A percentile compares a stretch with the other conserved stretches of the same genome.
Conservation (phyloP, 805 yeast species). For the Ogataea zsoltii region DNA sequence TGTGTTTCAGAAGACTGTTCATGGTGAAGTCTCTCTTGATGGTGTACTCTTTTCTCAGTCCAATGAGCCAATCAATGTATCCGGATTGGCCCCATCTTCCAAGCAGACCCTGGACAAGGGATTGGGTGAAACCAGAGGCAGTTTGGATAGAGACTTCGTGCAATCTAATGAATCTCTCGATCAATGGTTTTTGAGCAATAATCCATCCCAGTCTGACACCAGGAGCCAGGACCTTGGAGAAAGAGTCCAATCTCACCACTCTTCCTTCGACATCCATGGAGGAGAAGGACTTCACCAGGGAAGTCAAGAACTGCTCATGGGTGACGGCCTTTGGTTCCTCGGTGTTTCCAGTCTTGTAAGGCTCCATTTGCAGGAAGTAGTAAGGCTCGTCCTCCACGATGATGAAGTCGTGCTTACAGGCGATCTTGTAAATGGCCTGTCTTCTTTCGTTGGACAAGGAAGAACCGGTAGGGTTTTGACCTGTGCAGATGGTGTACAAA, state of each 20-base stretch:
- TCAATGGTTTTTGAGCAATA: slow-evolving; percentile 62
- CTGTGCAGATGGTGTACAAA: slow-evolving; percentile 89
- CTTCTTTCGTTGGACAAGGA: slow-evolving; percentile 79
- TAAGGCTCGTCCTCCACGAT: slow-evolving; percentile 97
- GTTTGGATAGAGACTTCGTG: slow-evolving; percentile 83
- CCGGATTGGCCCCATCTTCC: slow-evolving; percentile 90
- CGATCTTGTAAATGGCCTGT: slow-evolving; percentile 68
- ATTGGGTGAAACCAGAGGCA: slow-evolving; percentile 78
- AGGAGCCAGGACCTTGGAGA: slow-evolving; percentile 90
- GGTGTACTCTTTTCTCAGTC: slow-evolving; percentile 79
- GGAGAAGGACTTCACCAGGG: slow-evolving; percentile 74
- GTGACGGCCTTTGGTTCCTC: slow-evolving; percentile 30
- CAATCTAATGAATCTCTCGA: slow-evolving; percentile 67
- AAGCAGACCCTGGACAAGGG: slow-evolving; percentile 68
- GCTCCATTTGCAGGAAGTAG: slow-evolving; percentile 92
- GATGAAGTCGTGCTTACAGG: slow-evolving; percentile 81
- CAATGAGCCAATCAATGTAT: slow-evolving; percentile 85
- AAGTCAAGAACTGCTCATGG: slow-evolving; percentile 66
- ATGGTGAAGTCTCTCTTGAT: slow-evolving; percentile 85
- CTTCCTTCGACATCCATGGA: slow-evolving; percentile 84
- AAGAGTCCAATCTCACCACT: slow-evolving; percentile 84
- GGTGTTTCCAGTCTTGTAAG: slow-evolving; percentile 50
- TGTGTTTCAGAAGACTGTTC: slow-evolving; percentile 63
- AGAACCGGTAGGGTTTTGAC: slow-evolving; percentile 98
- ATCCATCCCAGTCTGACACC: slow-evolving; percentile 91